Base-by-base conservation (phyloP, 1,284 basidiomycete genomes). In the Neonothopanus nambi region DNA sequence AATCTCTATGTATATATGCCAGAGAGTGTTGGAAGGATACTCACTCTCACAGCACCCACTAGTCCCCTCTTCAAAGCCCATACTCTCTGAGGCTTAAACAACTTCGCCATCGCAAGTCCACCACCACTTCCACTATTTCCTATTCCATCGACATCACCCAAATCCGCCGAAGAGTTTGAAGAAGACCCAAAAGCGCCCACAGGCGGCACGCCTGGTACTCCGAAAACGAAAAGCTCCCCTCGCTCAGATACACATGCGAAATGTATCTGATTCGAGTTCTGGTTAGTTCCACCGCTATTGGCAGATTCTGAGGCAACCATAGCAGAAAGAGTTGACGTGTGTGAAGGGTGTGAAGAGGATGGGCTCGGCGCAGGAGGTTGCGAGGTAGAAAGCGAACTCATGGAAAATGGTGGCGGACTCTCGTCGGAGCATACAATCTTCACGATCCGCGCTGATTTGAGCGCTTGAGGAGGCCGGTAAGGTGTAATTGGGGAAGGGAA, bases 181-280 rank as follows among this genome's bases (percentile, higher is more conserved):
- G 33, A 23, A 7, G 50, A 20, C 9, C 46, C 47, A 13, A 57
- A 36, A 20, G 33, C 30, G 26, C 55, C 55, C 5, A 57, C 35
- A 46, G 55, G 55, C n/a, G 55, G 55, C 17, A 46, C 51, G 33
- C 55, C 55, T 28, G 80, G 72, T 0, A 85, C 70, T 2, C 79
- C 77, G 66, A 97, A 98, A 0, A 89, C 92, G 65, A 95, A 99
- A 1, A 98, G 81, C 66, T 98, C 97, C 20, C 97, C 97, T 53
- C 89, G 87, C 4, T 84, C 83, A 0, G 93, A 91, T 3, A 98
- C 75, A 0, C 93, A 92, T 0, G 91, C 94, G 59, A 98, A 94
- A 18, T 54, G 48, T 28, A 53, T 48, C 3, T 42, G 39, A 42
- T 53, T 53, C 13, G 23, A 23, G 20, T 20, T 20, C 8, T n/a